phyloP scores from a whole-genome alignment of 2,329 filamentous ascomycete species.

The Diplodia sapinea region DNA sequence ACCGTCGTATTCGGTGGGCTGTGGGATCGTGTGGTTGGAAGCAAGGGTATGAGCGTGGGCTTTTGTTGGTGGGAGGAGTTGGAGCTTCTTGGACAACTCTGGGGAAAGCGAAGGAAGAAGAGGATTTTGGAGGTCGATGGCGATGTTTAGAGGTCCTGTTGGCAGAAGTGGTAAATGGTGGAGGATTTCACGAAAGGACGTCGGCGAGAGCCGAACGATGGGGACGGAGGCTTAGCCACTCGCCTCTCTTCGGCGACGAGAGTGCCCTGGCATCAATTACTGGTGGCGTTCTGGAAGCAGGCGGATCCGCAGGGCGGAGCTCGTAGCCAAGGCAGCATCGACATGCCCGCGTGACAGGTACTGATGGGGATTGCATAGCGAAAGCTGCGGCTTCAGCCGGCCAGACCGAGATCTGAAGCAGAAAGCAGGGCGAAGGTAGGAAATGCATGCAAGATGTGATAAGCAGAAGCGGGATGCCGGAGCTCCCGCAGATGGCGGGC shows the following conservation, averaged over 20 bases:
- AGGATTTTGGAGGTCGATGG: neutral
- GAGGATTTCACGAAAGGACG: neutral
- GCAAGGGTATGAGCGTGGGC: neutral
- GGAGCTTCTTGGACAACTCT: neutral
- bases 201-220: conserved; percentile 2
- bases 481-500: neutral
- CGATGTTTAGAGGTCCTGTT: neutral
- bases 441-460: neutral
- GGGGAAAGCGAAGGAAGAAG: neutral
- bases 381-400: neutral
- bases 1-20: neutral
- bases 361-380: neutral
- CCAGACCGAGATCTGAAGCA: neutral
- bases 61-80: neutral
- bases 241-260: neutral
- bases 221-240: neutral
- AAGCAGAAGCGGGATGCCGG: conserved; percentile 10
- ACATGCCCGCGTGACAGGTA: neutral
- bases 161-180: neutral
- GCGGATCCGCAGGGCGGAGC: neutral
- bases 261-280: neutral
- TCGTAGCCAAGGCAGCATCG: neutral
- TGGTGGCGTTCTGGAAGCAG: neutral
- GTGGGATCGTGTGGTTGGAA: neutral
- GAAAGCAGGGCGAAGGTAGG: neutral